Evolutionary conservation across 495 filamentous ascomycete species (phyloP).

Genomic region (Hyaloscypha variabilis): DNA sequence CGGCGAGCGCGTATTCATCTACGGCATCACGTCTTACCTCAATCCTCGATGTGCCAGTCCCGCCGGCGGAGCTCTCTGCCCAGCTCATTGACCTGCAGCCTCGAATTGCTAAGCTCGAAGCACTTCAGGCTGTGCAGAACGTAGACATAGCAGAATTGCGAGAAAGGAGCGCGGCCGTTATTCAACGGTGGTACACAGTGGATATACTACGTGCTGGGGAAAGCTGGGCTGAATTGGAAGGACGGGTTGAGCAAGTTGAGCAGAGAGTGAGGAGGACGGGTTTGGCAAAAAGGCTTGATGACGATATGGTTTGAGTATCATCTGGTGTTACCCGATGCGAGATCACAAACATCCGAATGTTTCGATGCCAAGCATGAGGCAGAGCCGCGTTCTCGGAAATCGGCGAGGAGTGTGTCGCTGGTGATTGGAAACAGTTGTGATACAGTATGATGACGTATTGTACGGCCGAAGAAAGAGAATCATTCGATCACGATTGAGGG

Average conservation of each 20-base stretch:
- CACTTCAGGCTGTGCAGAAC: conserved; percentile 70
- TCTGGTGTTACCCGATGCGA: neutral
- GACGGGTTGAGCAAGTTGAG: conserved; percentile 68
- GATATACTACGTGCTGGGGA: conserved; percentile 69
- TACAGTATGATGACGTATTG: neutral
- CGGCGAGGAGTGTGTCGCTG: neutral
- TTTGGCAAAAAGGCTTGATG: conserved; percentile 22
- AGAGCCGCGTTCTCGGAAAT: neutral
- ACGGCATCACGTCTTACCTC: conserved; percentile 81
- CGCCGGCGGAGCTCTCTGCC: conserved; percentile 67
- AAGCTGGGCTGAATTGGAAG: conserved; percentile 76
- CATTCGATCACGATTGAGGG: neutral
- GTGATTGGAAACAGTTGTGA: conserved; percentile 9
- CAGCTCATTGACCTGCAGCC: conserved; percentile 70
- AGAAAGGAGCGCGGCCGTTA: conserved; percentile 67
- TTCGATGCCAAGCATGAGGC: conserved; percentile 7
- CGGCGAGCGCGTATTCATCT: conserved; percentile 72
- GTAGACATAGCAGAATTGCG: conserved; percentile 71
- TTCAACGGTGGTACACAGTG: conserved; percentile 82
- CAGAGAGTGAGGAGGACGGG: conserved; percentile 56
- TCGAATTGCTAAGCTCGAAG: conserved; percentile 66
- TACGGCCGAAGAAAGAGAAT: neutral
- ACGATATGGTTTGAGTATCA: conserved; percentile 16
- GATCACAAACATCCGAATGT: conserved; percentile 3
- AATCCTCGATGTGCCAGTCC: conserved; percentile 75